Conservation (phyloP, 208 protist species). For the Leishmania turanica region DNA sequence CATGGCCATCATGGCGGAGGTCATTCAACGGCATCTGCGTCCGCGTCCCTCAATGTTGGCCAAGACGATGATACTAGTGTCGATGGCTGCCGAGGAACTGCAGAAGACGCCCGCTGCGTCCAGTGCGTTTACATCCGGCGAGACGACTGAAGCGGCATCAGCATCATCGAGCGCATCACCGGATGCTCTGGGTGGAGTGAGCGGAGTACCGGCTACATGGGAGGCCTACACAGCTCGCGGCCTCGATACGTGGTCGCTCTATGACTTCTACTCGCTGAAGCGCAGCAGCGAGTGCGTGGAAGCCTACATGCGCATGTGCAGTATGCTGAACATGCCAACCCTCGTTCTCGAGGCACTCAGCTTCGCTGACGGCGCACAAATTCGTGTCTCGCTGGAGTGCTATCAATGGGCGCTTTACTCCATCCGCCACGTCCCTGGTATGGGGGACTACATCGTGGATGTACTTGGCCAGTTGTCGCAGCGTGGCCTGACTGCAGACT, state of each 20-base stretch:
- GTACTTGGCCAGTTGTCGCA: conserved; percentile 65
- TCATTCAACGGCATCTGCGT: conserved; percentile 70
- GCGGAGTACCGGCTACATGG: not conserved
- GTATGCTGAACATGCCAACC: conserved; percentile 50
- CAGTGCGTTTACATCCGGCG: not conserved
- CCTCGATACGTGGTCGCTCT: conserved; percentile 85
- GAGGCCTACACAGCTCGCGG: conserved; percentile 43
- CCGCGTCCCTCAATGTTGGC: conserved; percentile 76
- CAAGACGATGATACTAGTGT: conserved; percentile 67
- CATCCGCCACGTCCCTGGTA: conserved; percentile 59
- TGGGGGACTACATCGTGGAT: conserved; percentile 83
- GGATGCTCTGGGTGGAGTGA: conserved; percentile 2
- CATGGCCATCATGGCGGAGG: conserved; percentile 62
- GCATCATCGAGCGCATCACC: not conserved
- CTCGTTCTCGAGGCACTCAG: conserved; percentile 72
- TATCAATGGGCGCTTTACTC: conserved; percentile 84
- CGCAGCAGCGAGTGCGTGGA: conserved; percentile 60
- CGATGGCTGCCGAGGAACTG: conserved; percentile 57
- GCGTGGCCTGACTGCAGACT: conserved; percentile 79
- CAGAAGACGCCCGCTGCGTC: conserved; percentile 1
- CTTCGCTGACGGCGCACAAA: conserved; percentile 59
- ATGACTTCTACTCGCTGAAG: conserved; percentile 83
- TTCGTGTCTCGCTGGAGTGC: conserved; percentile 67
- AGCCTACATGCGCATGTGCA: conserved; percentile 80
- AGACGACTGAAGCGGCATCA: not conserved